Evolutionary conservation across 768 basidiomycete species (phyloP), one percentile per base, ranked within the genome.

Genomic region (Tricholomella constricta): DNA sequence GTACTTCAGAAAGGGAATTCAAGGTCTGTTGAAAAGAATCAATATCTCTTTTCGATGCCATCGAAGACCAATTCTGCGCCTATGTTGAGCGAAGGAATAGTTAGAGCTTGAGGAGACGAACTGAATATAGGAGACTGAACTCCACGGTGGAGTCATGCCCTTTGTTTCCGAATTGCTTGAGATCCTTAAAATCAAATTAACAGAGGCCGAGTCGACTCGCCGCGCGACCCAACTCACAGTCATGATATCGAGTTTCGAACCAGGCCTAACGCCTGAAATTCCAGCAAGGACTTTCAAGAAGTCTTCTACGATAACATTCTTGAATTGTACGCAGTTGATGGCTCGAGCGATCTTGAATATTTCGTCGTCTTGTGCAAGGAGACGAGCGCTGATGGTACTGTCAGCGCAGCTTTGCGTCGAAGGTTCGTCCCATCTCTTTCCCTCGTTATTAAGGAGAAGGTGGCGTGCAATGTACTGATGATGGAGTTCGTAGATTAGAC

Each of bases 281-380:
- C 67, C 67, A n/a, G 61, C 22, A n/a, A 68, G 47, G 9, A 61
- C 56, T 37, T 64, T 66, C 26, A 68, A n/a, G 22, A 68, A 59
- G 27, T 68, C 67, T 45, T 58, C 62, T 23, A 51, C 44, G 14
- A 68, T 44, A 19, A 65, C 48, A 42, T 68, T 66, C 52, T 58
- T 59, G 51, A 68, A 66, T 29, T 66, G 62, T 5, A 53, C 56
- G 29, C 63, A 66, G 29, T 65, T 68, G 22, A 68, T 64, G 19
- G 51, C 31, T 8, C 61, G 62, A 4, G 67, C 67, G 12, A 53
- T 56, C 19, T 61, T 22, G 51, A 66, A 68, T n/a, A 68, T 66
- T 20, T 63, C 57, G 25, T 66, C 51, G 43, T 68, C 66, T 54
- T 68, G 64, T 17, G 41, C 35, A n/a, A 40, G 26, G 29, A 62